A percentile compares a stretch with the other conserved stretches of the same genome.
Conservation (phyloP, 2,329 filamentous ascomycete species). For the Elsinoe perseae region DNA sequence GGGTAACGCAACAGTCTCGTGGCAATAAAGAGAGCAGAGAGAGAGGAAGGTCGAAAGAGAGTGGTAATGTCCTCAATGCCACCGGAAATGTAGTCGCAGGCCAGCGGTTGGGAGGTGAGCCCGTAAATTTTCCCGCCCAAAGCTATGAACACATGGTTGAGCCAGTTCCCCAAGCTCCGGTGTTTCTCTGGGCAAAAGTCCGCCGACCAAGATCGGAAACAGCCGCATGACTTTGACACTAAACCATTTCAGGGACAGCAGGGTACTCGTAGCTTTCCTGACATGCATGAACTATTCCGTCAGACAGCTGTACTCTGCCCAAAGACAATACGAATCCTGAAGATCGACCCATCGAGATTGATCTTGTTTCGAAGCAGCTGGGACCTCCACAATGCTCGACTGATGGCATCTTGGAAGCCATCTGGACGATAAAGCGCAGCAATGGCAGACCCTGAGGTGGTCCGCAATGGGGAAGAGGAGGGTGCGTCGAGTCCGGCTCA, state of each 20-base stretch:
- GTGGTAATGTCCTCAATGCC: background rate
- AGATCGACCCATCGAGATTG: background rate
- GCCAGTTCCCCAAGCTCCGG: conserved; percentile 9
- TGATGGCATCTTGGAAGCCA: background rate
- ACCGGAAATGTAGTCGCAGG: background rate
- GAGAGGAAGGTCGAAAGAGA: conserved; percentile 14
- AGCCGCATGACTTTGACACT: conserved; percentile 3
- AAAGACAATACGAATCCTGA: background rate
- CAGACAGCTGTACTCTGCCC: background rate
- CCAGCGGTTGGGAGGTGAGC: conserved; percentile 5
- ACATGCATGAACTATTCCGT: conserved; percentile 13
- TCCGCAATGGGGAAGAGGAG: conserved; percentile 1
- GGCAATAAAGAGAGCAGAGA: no score
- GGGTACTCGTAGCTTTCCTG: conserved; percentile 11
- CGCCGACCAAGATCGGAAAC: conserved; percentile 8
- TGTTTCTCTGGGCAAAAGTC: background rate
- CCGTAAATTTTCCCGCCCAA: conserved; percentile 14
- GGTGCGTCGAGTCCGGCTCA: background rate
- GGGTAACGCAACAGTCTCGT: conserved; percentile 11
- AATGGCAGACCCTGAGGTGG: conserved; percentile 9
- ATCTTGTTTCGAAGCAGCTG: no score
- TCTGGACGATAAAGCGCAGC: background rate
- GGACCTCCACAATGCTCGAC: background rate
- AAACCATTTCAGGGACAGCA: background rate
- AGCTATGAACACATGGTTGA: conserved; percentile 14